Evolutionary conservation across 352 stramenopile genomes (phyloP).

Genomic region (Lagenidium giganteum): DNA sequence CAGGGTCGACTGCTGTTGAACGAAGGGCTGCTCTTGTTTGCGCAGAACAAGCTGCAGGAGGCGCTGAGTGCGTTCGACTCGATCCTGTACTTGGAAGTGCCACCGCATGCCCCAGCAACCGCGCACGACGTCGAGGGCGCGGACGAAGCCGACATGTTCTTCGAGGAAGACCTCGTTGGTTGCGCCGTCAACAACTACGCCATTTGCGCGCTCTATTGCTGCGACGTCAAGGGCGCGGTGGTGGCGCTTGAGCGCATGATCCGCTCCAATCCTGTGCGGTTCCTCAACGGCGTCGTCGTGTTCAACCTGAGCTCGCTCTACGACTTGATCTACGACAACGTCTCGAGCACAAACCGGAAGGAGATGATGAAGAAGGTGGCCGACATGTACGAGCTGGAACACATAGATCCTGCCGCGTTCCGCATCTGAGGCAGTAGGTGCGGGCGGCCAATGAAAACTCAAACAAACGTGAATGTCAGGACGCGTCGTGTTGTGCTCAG

Average conservation of each 20-base stretch:
- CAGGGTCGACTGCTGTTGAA: conserved; percentile 59
- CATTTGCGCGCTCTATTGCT: conserved; percentile 80
- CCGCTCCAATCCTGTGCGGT: conserved; percentile 56
- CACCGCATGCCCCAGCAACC: neutral
- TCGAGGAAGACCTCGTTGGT: conserved; percentile 66
- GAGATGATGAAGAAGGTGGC: conserved; percentile 82
- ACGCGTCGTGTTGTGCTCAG: too few relatives aligned
- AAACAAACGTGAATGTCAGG: too few relatives aligned
- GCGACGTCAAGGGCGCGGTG: conserved; percentile 68
- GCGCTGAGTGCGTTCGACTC: conserved; percentile 68
- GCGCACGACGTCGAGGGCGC: neutral
- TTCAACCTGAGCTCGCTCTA: conserved; percentile 84
- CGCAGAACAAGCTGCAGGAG: conserved; percentile 78
- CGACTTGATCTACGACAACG: conserved; percentile 71
- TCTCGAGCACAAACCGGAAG: conserved; percentile 71
- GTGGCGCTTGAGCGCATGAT: conserved; percentile 68
- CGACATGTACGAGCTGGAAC: conserved; percentile 68
- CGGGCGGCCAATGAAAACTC: too few relatives aligned
- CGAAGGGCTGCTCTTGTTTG: conserved; percentile 68
- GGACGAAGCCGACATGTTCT: conserved; percentile 31
- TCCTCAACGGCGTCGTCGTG: conserved; percentile 62
- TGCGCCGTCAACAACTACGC: conserved; percentile 78
- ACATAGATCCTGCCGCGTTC: conserved; percentile 62
- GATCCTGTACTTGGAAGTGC: conserved; percentile 38
- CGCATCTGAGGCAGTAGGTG: conserved; percentile 38